A percentile compares a stretch with the other conserved stretches of the same genome.
phyloP scores from a whole-genome alignment of 371 early-diverging fungal species.

The Syncephalastrum contaminatum region DNA sequence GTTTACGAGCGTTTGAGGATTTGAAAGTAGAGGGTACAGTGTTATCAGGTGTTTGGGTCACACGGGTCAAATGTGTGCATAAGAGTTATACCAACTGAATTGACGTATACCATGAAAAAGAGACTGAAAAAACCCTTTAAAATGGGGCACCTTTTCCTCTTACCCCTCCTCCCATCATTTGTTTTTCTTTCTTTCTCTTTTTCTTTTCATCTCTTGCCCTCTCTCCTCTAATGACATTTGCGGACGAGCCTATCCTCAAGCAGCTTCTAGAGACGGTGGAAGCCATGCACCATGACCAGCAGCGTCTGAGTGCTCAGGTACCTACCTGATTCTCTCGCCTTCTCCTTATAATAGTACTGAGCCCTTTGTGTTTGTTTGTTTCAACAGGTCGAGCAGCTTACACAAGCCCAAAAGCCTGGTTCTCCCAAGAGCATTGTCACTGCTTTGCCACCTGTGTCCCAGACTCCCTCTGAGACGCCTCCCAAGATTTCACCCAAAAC shows the following conservation, averaged over 20 bases:
- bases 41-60: too few species aligned
- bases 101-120: slow-evolving; percentile 3
- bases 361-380: background rate
- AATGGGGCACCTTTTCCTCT: too few species aligned
- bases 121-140: background rate
- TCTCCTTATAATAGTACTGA: background rate
- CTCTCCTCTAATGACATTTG: slow-evolving; percentile 22
- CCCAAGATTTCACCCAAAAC: too few species aligned
- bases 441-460: background rate
- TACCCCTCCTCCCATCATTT: background rate
- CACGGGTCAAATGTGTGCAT: too few species aligned
- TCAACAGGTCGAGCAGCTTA: slow-evolving; percentile 14
- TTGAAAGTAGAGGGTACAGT: slow-evolving; percentile 1
- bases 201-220: slow-evolving; percentile 10
- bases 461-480: too few species aligned
- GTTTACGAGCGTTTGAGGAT: background rate
- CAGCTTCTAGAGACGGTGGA: slow-evolving; percentile 34
- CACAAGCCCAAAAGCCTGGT: background rate
- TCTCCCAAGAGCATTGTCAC: background rate
- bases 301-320: slow-evolving; percentile 30
- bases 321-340: background rate
- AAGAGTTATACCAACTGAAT: too few species aligned
- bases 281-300: slow-evolving; percentile 25
- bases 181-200: slow-evolving; percentile 4
- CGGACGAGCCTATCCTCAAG: slow-evolving; percentile 21